phyloP scores from a whole-genome alignment of 352 stramenopile species.

The Phytopythium kandeliae region DNA sequence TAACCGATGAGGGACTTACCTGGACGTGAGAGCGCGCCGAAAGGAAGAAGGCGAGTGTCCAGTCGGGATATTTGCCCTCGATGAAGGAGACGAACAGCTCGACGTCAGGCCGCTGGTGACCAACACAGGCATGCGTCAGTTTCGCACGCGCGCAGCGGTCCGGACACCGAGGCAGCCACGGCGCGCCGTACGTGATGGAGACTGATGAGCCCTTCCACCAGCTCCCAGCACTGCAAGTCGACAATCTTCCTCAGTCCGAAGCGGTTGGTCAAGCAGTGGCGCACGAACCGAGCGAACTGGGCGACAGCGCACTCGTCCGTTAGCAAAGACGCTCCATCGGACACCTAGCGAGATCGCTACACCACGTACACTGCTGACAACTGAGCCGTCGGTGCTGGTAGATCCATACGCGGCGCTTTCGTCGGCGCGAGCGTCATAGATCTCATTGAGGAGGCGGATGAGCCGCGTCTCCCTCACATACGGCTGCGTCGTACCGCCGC shows the following conservation, averaged over 20 bases:
- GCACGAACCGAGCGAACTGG: conserved; percentile 43
- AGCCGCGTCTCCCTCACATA: conserved; percentile 47
- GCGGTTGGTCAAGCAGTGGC: conserved; percentile 54
- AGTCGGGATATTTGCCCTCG: conserved; percentile 38
- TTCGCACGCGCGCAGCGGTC: neutral
- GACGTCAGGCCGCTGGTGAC: conserved; percentile 32
- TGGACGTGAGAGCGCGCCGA: conserved; percentile 31
- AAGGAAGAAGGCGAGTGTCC: conserved; percentile 49
- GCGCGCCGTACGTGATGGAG: conserved; percentile 29
- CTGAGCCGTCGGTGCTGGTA: neutral
- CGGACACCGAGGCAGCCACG: neutral
- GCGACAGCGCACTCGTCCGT: neutral
- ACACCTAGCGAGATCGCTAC: too few relatives aligned
- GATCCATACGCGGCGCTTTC: conserved; percentile 3
- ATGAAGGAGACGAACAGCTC: conserved; percentile 61
- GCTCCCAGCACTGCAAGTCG: conserved; percentile 50
- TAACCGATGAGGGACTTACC: conserved; percentile 23
- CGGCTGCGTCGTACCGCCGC: neutral
- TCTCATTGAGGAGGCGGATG: conserved; percentile 53
- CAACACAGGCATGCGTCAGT: neutral
- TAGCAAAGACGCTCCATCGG: too few relatives aligned
- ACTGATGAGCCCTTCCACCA: conserved; percentile 39
- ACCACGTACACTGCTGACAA: too few relatives aligned
- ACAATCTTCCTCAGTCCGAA: conserved; percentile 61
- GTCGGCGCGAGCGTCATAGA: conserved; percentile 56